These are phyloP conservation scores for Litsea cubeba DNA, from an alignment of 164 flowering plant species.

Conservation along the genomic window DNA sequence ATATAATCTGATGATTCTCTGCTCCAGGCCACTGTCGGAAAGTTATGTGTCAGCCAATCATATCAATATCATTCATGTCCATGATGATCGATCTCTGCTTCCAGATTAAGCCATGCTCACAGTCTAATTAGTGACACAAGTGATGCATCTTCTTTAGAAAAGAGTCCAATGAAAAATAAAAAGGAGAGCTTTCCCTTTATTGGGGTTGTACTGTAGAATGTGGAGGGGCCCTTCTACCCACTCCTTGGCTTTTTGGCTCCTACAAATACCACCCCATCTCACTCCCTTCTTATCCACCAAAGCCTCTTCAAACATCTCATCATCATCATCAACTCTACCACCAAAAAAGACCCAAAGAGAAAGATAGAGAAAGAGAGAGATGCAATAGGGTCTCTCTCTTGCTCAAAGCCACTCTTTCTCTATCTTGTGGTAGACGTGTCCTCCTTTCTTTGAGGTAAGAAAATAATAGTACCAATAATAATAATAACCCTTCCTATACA, in stretches of 20 bases:
- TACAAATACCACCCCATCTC: conserved; percentile 34
- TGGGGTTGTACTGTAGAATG: background rate
- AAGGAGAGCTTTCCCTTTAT: conserved; percentile 5
- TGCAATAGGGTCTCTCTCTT: background rate
- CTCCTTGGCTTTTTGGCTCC: conserved; percentile 28
- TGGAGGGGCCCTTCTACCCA: conserved; percentile 33
- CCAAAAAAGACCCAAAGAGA: background rate
- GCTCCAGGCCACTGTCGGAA: background rate
- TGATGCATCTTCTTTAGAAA: background rate
- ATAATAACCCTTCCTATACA: background rate
- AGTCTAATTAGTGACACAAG: background rate
- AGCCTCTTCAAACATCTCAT: conserved; percentile 9
- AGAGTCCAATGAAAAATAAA: background rate
- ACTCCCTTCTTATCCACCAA: conserved; percentile 24
- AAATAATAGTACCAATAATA: background rate
- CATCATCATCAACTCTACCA: conserved; percentile 13
- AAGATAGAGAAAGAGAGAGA: background rate
- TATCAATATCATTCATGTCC: background rate
- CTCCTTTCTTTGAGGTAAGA: background rate
- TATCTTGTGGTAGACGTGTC: background rate
- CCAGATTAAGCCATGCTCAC: conserved; percentile 7
- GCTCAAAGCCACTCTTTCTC: background rate
- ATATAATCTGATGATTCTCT: background rate
- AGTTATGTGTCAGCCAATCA: conserved; percentile 18
- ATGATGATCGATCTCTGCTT: conserved; percentile 8